These are phyloP conservation scores for Arctium lappa DNA, from an alignment of 129 eudicot species.

Conservation along the genomic window DNA sequence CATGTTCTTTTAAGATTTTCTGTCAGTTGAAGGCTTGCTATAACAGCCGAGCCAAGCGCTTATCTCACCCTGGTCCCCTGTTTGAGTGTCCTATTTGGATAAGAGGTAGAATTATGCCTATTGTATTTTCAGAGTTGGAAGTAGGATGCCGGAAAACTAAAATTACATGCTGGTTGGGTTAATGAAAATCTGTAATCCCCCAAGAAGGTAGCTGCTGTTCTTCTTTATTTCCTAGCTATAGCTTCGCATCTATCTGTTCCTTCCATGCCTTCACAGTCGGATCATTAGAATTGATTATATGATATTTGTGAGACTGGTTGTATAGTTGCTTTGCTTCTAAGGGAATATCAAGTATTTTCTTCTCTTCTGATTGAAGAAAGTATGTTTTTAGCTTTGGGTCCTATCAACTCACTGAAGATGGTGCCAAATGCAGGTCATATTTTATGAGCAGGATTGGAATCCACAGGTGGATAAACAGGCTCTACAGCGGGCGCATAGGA, in stretches of 20 bases:
- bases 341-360: background rate
- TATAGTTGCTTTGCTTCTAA: background rate
- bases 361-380: background rate
- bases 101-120: too few species aligned
- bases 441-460: conserved; percentile 99
- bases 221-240: background rate
- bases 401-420: conserved; percentile 1
- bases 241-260: background rate
- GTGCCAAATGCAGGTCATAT: conserved; percentile 64
- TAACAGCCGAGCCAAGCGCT: too few species aligned
- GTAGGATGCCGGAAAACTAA: background rate
- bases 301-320: background rate
- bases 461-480: conserved; percentile 99
- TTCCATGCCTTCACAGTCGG: background rate
- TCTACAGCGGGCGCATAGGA: conserved; percentile 92
- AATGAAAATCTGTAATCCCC: background rate
- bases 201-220: background rate
- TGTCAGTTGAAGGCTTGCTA: background rate
- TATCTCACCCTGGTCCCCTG: too few species aligned
- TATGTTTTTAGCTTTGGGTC: background rate
- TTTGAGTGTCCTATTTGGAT: too few species aligned
- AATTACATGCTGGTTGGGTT: background rate
- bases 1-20: background rate
- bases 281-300: too few species aligned
- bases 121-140: too few species aligned